These are phyloP conservation scores for Spergularia azorica DNA, from an alignment of 179 eudicot species.

Conservation along the genomic window DNA sequence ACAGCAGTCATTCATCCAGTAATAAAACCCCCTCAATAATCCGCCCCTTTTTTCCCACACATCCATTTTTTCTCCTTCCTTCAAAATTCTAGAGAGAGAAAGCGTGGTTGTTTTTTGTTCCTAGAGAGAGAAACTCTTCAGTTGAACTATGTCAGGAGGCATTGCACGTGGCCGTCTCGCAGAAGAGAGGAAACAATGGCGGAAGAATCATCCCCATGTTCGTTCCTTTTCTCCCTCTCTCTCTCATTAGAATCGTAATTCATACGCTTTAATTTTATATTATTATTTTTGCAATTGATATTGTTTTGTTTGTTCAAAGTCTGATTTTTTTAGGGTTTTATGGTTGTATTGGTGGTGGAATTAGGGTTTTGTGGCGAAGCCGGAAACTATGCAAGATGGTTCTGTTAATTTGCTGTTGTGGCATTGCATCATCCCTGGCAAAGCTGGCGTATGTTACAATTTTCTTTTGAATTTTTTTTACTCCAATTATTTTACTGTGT, in stretches of 20 bases:
- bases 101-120: not conserved
- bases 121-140: constrained; percentile 17
- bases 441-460: constrained; percentile 23
- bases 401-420: constrained; percentile 33
- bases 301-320: not conserved
- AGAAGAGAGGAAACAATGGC: constrained; percentile 41
- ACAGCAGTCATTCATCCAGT: too few relatives aligned
- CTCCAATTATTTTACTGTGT: too few relatives aligned
- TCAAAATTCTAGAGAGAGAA: not conserved
- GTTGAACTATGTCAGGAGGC: constrained; percentile 35
- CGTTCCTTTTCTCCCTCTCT: not conserved
- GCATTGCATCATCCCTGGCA: constrained; percentile 41
- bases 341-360: not conserved
- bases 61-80: not conserved
- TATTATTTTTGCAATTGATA: not conserved
- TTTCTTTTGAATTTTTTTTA: not conserved
- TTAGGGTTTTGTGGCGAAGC: constrained; percentile 44
- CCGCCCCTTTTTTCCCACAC: not conserved
- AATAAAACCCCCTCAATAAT: not conserved
- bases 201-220: constrained; percentile 45
- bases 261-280: not conserved
- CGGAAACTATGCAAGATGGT: constrained; percentile 32
- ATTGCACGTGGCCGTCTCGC: constrained; percentile 44
- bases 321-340: not conserved
- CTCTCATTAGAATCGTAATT: not conserved